Percentiles rank a stretch among this genome's conserved stretches.
Conservation (phyloP, 2,329 filamentous ascomycete species). For the Hymenoscyphus albidus region DNA sequence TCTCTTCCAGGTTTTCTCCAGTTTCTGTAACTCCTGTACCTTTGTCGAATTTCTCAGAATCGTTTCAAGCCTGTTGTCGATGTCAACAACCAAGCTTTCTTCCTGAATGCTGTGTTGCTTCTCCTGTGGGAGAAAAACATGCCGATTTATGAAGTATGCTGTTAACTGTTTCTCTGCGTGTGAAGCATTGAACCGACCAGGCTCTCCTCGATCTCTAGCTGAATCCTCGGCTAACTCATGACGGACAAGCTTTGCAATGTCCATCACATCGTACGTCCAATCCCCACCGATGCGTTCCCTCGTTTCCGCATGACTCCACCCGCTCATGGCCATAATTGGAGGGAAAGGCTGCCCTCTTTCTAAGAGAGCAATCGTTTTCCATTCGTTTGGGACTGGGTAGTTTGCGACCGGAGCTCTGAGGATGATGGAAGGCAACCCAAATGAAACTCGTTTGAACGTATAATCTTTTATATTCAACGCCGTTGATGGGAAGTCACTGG, state of each 20-base stretch:
- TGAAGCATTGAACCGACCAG: background rate
- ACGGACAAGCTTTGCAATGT: background rate
- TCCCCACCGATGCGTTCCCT: background rate
- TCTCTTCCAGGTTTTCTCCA: background rate
- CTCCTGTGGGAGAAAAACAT: background rate
- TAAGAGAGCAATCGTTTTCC: background rate
- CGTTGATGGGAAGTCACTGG: background rate
- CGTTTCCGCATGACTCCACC: background rate
- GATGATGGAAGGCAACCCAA: background rate
- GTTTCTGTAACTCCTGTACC: background rate
- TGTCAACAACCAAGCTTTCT: background rate
- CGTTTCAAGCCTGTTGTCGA: background rate
- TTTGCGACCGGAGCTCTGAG: background rate
- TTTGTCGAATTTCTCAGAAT: background rate
- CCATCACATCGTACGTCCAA: slow-evolving; percentile 1
- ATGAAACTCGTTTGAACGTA: background rate
- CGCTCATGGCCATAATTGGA: background rate
- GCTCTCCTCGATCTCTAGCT: background rate
- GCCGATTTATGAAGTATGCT: background rate
- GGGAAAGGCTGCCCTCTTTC: background rate
- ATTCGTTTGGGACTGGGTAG: background rate
- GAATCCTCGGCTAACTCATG: background rate
- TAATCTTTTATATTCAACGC: background rate
- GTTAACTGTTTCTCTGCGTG: background rate
- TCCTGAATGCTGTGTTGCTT: background rate